Evolutionary conservation across 2,329 filamentous ascomycete genomes (phyloP).

Genomic region (Parascedosporium putredinis): DNA sequence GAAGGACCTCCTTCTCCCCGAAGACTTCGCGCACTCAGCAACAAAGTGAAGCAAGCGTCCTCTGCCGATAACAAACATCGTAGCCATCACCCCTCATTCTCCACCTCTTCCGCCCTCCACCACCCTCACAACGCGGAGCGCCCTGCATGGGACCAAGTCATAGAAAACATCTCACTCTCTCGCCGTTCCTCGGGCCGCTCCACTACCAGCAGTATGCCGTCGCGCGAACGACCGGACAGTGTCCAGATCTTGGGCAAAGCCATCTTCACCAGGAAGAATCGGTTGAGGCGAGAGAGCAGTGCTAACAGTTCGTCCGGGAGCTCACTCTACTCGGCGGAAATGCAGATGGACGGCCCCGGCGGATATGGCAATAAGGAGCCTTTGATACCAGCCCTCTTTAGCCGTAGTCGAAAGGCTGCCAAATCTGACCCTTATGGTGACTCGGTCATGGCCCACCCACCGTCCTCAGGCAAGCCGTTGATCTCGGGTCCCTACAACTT

Average conservation of each 20-base stretch:
- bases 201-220: constrained; percentile 38
- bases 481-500: constrained; percentile 59
- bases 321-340: constrained; percentile 38
- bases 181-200: constrained; percentile 48
- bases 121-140: constrained; percentile 28
- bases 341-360: constrained; percentile 21
- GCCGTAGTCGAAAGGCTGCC: constrained; percentile 33
- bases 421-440: constrained; percentile 14
- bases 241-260: constrained; percentile 48
- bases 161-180: constrained; percentile 39
- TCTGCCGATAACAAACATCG: constrained; percentile 34
- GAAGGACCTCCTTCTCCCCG: constrained; percentile 53
- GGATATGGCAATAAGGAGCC: constrained; percentile 28
- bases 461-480: constrained; percentile 6
- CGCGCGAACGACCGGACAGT: constrained; percentile 47
- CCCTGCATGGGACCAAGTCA: constrained; percentile 36
- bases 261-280: constrained; percentile 44
- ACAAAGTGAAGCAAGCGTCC: constrained; percentile 47
- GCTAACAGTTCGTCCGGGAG: constrained; percentile 34
- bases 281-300: constrained; percentile 39
- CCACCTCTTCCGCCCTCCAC: constrained; percentile 11
- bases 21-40: constrained; percentile 45
- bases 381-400: constrained; percentile 40
- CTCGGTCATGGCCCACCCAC: background rate
- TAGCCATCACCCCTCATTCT: constrained; percentile 12